A percentile compares a stretch with the other conserved stretches of the same genome.
These are phyloP conservation scores for Grifola frondosa DNA, from an alignment of 1,284 basidiomycete genomes.

Conservation along the genomic window DNA sequence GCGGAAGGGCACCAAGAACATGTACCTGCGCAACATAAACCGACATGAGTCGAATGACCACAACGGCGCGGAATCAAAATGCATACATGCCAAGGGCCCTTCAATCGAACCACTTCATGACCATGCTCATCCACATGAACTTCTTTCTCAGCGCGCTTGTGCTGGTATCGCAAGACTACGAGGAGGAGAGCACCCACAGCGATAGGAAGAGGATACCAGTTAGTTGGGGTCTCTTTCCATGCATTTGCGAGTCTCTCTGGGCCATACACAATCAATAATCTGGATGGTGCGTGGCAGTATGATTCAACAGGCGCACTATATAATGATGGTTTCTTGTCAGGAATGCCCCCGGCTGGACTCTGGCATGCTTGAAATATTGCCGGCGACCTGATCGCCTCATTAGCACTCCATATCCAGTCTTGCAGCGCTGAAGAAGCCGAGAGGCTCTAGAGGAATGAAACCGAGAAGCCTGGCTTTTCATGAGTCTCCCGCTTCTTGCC, in stretches of 20 bases:
- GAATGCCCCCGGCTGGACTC: too few species aligned
- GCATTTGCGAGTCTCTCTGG: conserved; percentile 57
- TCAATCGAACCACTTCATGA: conserved; percentile 69
- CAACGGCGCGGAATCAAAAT: background rate
- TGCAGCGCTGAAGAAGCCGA: too few species aligned
- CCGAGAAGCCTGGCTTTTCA: too few species aligned
- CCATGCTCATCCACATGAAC: conserved; percentile 77
- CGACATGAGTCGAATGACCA: background rate
- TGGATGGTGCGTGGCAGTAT: too few species aligned
- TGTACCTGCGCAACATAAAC: conserved; percentile 65
- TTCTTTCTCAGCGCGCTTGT: conserved; percentile 54
- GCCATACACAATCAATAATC: too few species aligned
- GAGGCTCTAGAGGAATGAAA: too few species aligned
- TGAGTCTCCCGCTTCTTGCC: too few species aligned
- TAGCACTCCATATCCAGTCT: too few species aligned
- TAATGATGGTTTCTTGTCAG: too few species aligned
- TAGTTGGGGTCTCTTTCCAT: conserved; percentile 88
- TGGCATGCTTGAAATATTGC: too few species aligned
- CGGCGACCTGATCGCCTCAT: too few species aligned
- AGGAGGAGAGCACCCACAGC: conserved; percentile 89
- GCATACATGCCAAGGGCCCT: conserved; percentile 93
- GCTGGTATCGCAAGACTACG: conserved; percentile 79
- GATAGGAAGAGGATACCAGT: conserved; percentile 95
- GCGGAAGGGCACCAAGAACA: conserved; percentile 91
- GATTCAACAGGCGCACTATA: too few species aligned